Base-by-base conservation (phyloP, 2,329 filamentous ascomycete genomes). In the Clarireedia paspali region DNA sequence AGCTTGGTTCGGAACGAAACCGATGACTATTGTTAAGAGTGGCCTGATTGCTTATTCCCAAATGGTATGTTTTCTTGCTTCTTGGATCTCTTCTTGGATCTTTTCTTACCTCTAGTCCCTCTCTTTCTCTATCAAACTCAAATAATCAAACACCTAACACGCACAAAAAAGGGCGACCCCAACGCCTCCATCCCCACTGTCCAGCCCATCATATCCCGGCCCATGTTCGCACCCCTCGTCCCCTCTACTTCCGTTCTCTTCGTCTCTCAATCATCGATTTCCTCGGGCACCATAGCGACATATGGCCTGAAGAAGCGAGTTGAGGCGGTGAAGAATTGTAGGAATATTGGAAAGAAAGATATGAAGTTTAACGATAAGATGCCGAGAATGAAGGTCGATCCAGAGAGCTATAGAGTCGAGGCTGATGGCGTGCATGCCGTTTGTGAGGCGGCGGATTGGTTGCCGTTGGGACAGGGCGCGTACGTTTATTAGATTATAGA, bases 351-450 rank as follows among this genome's bases (percentile, higher is more conserved):
- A 45, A 96, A 96, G 78, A 77, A 73, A 64, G 88, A 96, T 71
- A 96, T 96, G 91, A 91, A 89, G 68, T 91, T 83, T 71, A 96
- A 96, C 70, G 84, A 90, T 67, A 73, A 73, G 54, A 90, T 83
- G 82, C 92, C 92, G 14, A 83, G 79, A 73, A 96, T 97, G 89
- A 84, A 77, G 65, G 91, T 97, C 58, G 91, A 97, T 70, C 88
- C 92, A 5, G 92, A 97, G 78, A 85, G 81, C 66, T 97, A 96
- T 74, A 81, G 77, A 15, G 91, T 96, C 26, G 85, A 92, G 74
- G 91, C 91, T 1, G 90, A 96, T 72, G 91, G 89, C 0, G 72
- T 81, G 70, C 74, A 84, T 38, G 91, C 88, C 68, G 79, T 75
- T 44, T 89, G 89, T 0, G 88, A 87, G 71, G 88, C 91, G 4